Evolutionary conservation across 116 monocot genomes (phyloP).

Genomic region (Iris pallida): DNA sequence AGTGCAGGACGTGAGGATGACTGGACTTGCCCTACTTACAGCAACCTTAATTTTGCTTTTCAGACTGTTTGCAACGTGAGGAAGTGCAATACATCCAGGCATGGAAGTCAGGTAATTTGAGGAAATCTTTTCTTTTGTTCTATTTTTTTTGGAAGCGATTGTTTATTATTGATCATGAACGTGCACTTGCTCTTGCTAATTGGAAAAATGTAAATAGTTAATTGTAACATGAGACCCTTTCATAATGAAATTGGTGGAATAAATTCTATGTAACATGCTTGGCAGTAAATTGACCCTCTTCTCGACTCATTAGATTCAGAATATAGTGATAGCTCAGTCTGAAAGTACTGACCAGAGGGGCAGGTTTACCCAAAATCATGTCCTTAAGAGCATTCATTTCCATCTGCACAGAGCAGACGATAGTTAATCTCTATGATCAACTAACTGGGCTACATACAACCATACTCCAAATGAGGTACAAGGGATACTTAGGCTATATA

Average conservation of each 20-base stretch:
- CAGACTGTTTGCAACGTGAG: constrained; percentile 94
- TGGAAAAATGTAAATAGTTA: neutral
- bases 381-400: constrained; percentile 92
- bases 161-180: no score
- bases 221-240: constrained; percentile 57
- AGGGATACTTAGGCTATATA: neutral
- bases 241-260: constrained; percentile 99
- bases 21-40: constrained; percentile 88
- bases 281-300: constrained; percentile 97
- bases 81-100: constrained; percentile 87
- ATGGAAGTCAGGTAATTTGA: constrained; percentile 59
- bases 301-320: constrained; percentile 91
- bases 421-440: neutral
- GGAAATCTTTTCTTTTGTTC: no score
- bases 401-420: constrained; percentile 46
- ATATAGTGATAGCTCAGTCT: constrained; percentile 96
- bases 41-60: constrained; percentile 79
- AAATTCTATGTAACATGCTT: constrained; percentile 98
- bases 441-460: neutral
- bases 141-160: no score
- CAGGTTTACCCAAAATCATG: constrained; percentile 97
- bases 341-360: constrained; percentile 97
- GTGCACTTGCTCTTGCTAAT: no score
- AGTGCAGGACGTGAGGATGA: constrained; percentile 71
- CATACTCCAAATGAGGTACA: no score